These are phyloP conservation scores for Trichophyton simii DNA, from an alignment of 2,329 filamentous ascomycete genomes.

Conservation along the genomic window DNA sequence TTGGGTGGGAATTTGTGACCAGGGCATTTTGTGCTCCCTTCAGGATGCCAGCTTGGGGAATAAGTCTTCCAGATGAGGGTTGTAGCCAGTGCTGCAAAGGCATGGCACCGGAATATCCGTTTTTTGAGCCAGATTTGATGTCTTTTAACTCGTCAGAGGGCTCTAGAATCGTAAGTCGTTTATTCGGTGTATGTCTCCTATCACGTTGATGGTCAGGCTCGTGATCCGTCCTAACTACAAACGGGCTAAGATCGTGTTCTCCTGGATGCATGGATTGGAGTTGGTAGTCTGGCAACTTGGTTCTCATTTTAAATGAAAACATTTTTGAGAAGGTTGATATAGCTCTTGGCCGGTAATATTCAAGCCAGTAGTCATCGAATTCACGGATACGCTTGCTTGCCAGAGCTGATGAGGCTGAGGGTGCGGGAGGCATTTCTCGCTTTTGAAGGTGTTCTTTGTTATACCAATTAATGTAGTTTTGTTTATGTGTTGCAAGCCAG, in stretches of 20 bases:
- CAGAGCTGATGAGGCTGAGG: constrained; percentile 12
- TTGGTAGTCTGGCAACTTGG: constrained; percentile 70
- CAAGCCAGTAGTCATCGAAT: constrained; percentile 92
- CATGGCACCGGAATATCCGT: constrained; percentile 14
- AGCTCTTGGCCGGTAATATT: constrained; percentile 84
- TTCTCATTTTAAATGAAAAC: constrained; percentile 86
- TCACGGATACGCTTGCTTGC: constrained; percentile 35
- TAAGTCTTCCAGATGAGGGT: constrained; percentile 19
- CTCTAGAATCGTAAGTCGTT: constrained; percentile 58
- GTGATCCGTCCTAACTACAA: constrained; percentile 54
- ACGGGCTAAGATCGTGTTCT: constrained; percentile 76
- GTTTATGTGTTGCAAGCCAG: constrained; percentile 50
- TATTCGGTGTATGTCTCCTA: constrained; percentile 45
- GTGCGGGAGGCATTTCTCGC: constrained; percentile 42
- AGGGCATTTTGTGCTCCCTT: constrained; percentile 15
- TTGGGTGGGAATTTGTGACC: background rate
- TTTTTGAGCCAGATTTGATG: constrained; percentile 19
- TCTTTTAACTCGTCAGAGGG: constrained; percentile 39
- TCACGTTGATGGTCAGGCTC: constrained; percentile 46
- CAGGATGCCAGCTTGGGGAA: constrained; percentile 22
- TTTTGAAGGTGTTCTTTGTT: constrained; percentile 59
- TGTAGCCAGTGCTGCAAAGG: constrained; percentile 18
- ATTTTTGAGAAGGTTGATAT: constrained; percentile 85
- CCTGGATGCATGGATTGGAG: constrained; percentile 56
- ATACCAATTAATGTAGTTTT: constrained; percentile 83